Evolutionary conservation across 192 early-diverging fungal genomes (phyloP).

Genomic region (Paraglomus occultum): DNA sequence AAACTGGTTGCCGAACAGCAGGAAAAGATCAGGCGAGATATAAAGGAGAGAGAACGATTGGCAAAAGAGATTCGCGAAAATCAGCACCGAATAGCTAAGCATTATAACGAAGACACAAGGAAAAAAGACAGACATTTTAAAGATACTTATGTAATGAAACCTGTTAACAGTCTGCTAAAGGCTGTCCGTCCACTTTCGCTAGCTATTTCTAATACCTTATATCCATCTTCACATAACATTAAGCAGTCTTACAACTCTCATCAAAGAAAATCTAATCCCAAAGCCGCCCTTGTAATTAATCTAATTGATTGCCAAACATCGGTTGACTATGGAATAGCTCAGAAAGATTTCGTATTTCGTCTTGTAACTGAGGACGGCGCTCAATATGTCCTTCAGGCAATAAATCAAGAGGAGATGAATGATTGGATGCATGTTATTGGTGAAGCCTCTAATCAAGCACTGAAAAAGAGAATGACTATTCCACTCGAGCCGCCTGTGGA

Average conservation of each 20-base stretch:
- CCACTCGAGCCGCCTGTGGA: conserved; percentile 4
- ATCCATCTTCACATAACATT: conserved; percentile 25
- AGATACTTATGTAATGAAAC: conserved; percentile 33
- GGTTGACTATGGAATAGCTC: conserved; percentile 61
- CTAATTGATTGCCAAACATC: conserved; percentile 74
- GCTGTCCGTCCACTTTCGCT: conserved; percentile 41
- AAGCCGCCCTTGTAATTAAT: conserved; percentile 71
- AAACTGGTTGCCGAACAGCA: conserved; percentile 58
- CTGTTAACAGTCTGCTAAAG: conserved; percentile 34
- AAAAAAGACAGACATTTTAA: conserved; percentile 42
- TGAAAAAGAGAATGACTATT: conserved; percentile 65
- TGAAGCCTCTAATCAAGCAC: conserved; percentile 66
- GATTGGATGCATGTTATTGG: conserved; percentile 69
- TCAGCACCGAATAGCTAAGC: conserved; percentile 45
- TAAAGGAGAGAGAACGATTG: conserved; percentile 65
- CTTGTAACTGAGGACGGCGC: conserved; percentile 79
- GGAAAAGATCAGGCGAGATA: conserved; percentile 64
- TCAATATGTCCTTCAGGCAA: conserved; percentile 70
- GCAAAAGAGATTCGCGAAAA: conserved; percentile 59
- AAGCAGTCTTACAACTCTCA: neutral
- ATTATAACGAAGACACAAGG: conserved; percentile 47
- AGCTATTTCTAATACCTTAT: conserved; percentile 37
- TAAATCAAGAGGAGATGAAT: conserved; percentile 66
- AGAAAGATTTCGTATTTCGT: conserved; percentile 74
- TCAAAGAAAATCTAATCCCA: conserved; percentile 32